Evolutionary conservation across 169 alveolate genomes (phyloP).

Genomic region (Plasmodium knowlesi): DNA sequence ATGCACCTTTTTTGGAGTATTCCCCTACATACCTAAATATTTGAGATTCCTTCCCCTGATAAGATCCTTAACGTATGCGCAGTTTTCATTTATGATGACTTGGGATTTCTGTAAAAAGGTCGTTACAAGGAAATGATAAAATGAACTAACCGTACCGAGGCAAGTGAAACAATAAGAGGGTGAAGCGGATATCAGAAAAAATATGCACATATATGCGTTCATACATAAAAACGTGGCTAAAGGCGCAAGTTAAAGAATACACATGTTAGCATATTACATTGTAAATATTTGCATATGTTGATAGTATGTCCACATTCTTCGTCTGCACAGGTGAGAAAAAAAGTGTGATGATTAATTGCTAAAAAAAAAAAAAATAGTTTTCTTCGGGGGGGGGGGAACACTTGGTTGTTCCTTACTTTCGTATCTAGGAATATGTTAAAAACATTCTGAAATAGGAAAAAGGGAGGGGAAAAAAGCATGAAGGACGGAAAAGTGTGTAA

Average conservation of each 20-base stretch:
- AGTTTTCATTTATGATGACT: conserved; percentile 30
- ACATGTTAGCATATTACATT: conserved; percentile 21
- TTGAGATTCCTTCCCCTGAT: conserved; percentile 55
- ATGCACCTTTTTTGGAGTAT: neutral
- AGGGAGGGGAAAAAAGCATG: neutral
- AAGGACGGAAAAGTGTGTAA: neutral
- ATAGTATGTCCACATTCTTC: neutral
- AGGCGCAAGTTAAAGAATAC: neutral
- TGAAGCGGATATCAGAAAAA: neutral
- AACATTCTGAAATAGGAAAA: conserved; percentile 50
- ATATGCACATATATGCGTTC: neutral
- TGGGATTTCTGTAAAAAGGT: conserved; percentile 16
- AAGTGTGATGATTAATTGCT: neutral
- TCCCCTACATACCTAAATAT: conserved; percentile 55
- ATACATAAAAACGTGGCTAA: neutral
- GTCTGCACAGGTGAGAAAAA: conserved; percentile 22
- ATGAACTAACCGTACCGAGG: neutral
- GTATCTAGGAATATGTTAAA: conserved; percentile 72
- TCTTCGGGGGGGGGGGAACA: neutral
- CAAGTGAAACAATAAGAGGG: neutral
- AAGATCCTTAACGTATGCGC: conserved; percentile 35
- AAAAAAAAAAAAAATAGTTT: conserved; percentile 13
- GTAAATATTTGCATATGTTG: conserved; percentile 12
- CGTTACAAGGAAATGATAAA: neutral
- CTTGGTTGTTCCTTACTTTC: conserved; percentile 31